Evolutionary conservation across 2,329 filamentous ascomycete species (phyloP), one percentile per base, ranked within the genome.

Genomic region (Aspergillus aculeatus): DNA sequence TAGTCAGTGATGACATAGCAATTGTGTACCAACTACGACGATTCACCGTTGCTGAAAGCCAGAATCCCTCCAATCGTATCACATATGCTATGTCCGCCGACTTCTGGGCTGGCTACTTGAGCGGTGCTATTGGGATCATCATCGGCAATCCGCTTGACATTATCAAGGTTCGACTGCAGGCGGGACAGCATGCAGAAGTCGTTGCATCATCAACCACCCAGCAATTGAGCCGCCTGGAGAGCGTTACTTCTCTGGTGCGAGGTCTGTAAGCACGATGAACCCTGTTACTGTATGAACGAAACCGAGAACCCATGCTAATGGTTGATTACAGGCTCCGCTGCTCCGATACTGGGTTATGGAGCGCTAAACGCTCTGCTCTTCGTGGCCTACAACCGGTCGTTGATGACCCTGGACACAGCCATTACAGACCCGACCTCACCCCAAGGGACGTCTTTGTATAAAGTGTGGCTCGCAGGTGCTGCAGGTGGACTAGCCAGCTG

Each of bases 51-150:
- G 47, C n/a, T 23, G 14, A 47, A 12, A 24, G 41, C 32, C 19
- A 12, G 48, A 48, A 32, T 49, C 35, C 26, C n/a, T 12, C 24
- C 16, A 35, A 44, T 16, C 4, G 38, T 16, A 49, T 23, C 35
- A 24, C 19, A 23, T 23, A 49, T 50, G 21, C 48, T 48, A 94
- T 95, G 90, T 91, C 90, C 54, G 86, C 91, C 67, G 93, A 96
- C 73, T 97, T 97, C 76, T 96, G 91, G 90, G 91, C 93, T 59
- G 92, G 93, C 70, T 97, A 96, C 76, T 78, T 95, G 62, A 94
- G 90, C 71, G 94, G 94, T 56, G 92, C 90, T 59, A 82, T 89
- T 52, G 91, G 92, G 50, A 97, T 97, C 68, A 79, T 96, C 51
- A 89, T 96, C 62, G 92, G 94, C 63, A 96, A 96, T 69, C 92